Conservation (phyloP, 2,329 filamentous ascomycete genomes). For the Fusarium sarcochroum region DNA sequence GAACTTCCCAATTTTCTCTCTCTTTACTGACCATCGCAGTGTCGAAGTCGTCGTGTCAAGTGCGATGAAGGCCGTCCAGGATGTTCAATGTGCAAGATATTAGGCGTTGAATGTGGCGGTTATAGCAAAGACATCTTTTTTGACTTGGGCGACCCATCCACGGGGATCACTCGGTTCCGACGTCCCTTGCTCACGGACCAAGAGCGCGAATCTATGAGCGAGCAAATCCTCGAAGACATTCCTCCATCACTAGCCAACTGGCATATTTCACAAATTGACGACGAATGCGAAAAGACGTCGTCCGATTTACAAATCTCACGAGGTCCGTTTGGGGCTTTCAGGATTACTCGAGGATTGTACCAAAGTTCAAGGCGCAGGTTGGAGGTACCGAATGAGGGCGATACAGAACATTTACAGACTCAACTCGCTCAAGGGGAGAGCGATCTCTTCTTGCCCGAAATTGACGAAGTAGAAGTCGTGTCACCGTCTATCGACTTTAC, state of each 20-base stretch:
- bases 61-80: constrained; percentile 32
- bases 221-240: constrained; percentile 13
- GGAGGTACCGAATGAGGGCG: fast-evolving
- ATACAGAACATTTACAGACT: fast-evolving
- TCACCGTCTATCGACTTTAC: neutral
- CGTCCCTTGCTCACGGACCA: constrained; percentile 27
- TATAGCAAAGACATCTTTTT: constrained; percentile 40
- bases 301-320: constrained; percentile 22
- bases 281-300: constrained; percentile 23
- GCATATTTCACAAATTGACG: constrained; percentile 32
- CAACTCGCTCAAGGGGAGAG: fast-evolving
- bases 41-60: constrained; percentile 36
- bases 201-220: constrained; percentile 29
- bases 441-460: fast-evolving
- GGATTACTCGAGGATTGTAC: neutral
- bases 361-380: neutral
- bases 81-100: constrained; percentile 30
- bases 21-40: constrained; percentile 15
- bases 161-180: constrained; percentile 13
- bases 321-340: constrained; percentile 37
- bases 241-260: constrained; percentile 11
- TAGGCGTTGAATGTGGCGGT: constrained; percentile 26
- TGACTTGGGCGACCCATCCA: constrained; percentile 18
- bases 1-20: fast-evolving
- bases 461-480: neutral